Evolutionary conservation across 495 filamentous ascomycete genomes (phyloP).

Genomic region (Aspergillus bertholletiae): DNA sequence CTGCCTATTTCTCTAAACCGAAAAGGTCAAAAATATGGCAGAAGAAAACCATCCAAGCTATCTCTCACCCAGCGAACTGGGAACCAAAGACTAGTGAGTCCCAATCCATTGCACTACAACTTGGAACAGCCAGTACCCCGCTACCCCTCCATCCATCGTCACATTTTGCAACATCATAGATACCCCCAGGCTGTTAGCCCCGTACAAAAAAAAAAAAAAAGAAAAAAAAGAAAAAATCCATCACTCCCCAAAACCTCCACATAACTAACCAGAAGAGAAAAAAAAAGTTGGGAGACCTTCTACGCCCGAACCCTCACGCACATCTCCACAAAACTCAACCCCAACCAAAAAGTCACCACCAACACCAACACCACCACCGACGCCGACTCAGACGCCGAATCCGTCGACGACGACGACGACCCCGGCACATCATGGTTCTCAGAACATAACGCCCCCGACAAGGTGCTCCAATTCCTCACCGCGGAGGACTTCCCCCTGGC

Average conservation of each 20-base stretch:
- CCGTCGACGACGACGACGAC: slow-evolving; percentile 40
- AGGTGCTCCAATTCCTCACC: slow-evolving; percentile 44
- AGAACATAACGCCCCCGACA: slow-evolving; percentile 47
- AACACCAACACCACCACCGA: slow-evolving; percentile 1
- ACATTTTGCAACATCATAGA: neutral
- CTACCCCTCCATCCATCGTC: slow-evolving; percentile 13
- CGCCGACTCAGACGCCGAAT: slow-evolving; percentile 9
- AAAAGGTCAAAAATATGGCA: slow-evolving; percentile 2
- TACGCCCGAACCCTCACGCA: slow-evolving; percentile 42
- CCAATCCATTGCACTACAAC: neutral
- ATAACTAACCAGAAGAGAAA: slow-evolving; percentile 2
- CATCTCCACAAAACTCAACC: slow-evolving; percentile 26
- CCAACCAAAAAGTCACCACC: too few relatives aligned
- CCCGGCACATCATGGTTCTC: slow-evolving; percentile 53
- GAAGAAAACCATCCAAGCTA: slow-evolving; percentile 33
- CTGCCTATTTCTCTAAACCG: neutral
- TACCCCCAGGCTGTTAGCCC: too few relatives aligned
- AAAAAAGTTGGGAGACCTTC: slow-evolving; percentile 43
- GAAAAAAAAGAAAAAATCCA: neutral
- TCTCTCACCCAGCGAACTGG: slow-evolving; percentile 50
- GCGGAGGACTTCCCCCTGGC: slow-evolving; percentile 33
- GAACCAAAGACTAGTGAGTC: slow-evolving; percentile 53
- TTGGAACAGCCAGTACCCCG: slow-evolving; percentile 15
- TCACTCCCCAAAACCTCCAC: neutral
- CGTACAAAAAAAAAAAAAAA: neutral